Base-by-base conservation (phyloP, 177 flowering plant species). In the Vitis hybrid region DNA sequence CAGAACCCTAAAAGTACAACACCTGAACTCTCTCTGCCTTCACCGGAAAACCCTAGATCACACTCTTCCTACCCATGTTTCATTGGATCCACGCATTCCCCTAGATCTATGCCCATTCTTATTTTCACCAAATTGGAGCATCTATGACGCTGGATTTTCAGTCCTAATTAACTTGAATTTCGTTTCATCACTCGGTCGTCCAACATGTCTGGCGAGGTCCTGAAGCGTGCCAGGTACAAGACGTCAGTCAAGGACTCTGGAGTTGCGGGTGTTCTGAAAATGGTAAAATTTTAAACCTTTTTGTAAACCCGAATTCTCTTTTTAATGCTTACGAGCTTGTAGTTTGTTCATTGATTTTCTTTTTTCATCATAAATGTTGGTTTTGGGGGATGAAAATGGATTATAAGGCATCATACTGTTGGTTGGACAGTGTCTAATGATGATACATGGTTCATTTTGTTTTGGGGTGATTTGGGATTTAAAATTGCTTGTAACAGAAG, bases 161-260 rank as follows among this genome's bases (percentile, higher is more conserved):
- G 9, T 53, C 11, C 19, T 5, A 15, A 39, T 33, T n/a, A 14
- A 62, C 0, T 22, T 59, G 39, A 62, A 48, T 50, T 64, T 49
- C 13, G 19, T 66, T 75, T 51, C 75, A 31, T 51, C 67, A 50
- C 31, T 64, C 57, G 62, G 16, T 45, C 52, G 20, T 60, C 12
- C 33, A 51, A 50, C 50, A 90, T 88, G 95, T 74, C 83, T 51
- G 60, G 79, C n/a, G 73, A 81, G 65, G 84, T 91, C 31, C 66
- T 77, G 12, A 88, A 82, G 88, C 82, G 88, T 62, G 94, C 88
- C 51, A 88, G 83, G 79, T 88, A 87, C 76, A 94, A 92, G 78
- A 70, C 84, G 22, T 70, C 89, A 0, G 77, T 80, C 22, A 94
- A 89, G 79, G 93, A 76, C 56, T 82, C 95, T 55, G 97, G 98